These are phyloP conservation scores for Zygnema circumcarinatum DNA, from an alignment of 139 green algal species.

Conservation along the genomic window DNA sequence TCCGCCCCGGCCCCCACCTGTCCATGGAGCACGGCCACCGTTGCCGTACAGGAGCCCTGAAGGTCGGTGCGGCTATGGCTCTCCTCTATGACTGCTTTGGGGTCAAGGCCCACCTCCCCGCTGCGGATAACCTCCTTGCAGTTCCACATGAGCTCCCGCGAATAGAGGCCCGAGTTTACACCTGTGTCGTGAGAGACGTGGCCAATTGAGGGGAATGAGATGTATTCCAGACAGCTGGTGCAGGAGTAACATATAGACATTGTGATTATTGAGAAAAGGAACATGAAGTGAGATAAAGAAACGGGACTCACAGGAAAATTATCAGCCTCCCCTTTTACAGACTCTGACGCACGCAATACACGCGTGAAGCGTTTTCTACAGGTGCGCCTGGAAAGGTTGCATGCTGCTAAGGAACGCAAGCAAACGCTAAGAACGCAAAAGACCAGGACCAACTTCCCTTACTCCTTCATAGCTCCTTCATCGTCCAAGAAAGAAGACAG, in stretches of 20 bases:
- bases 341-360: too few relatives aligned
- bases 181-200: conserved; percentile 55
- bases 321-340: too few relatives aligned
- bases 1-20: conserved; percentile 2
- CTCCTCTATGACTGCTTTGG: conserved; percentile 46
- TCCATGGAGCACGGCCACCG: conserved; percentile 11
- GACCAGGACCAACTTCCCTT: too few relatives aligned
- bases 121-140: conserved; percentile 16
- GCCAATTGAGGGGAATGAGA: not conserved
- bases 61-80: conserved; percentile 42
- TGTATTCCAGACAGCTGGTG: not conserved
- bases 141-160: conserved; percentile 53
- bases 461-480: too few relatives aligned
- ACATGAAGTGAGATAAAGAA: not conserved
- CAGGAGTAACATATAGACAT: not conserved
- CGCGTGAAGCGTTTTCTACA: too few relatives aligned
- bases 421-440: too few relatives aligned
- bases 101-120: conserved; percentile 26
- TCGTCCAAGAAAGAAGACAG: too few relatives aligned
- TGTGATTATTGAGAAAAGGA: not conserved
- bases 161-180: conserved; percentile 51
- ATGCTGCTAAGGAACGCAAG: too few relatives aligned
- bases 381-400: too few relatives aligned
- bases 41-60: conserved; percentile 38
- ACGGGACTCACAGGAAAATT: too few relatives aligned